A percentile compares a stretch with the other conserved stretches of the same genome.
Evolutionary conservation across 2,329 filamentous ascomycete genomes (phyloP).

Genomic region (Hymenoscyphus fraxineus): DNA sequence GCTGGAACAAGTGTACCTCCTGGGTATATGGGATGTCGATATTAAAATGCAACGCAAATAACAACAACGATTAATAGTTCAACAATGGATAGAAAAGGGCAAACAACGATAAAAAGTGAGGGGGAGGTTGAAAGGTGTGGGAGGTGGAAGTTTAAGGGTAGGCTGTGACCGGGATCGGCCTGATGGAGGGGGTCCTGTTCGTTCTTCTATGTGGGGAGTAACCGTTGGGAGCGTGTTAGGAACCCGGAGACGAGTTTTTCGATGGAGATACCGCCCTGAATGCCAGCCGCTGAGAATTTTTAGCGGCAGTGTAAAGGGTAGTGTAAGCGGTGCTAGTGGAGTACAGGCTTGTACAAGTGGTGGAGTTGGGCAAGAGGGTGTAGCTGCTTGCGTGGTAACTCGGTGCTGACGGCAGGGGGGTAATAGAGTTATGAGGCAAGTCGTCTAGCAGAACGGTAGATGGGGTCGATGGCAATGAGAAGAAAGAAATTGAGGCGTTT

Average conservation of each 20-base stretch:
- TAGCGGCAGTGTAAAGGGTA: constrained; percentile 12
- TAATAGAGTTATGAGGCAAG: constrained; percentile 8
- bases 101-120: constrained; percentile 17
- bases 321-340: constrained; percentile 3
- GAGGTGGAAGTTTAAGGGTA: constrained; percentile 23
- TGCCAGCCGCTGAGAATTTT: constrained; percentile 23
- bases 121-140: constrained; percentile 16
- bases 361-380: background rate
- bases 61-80: constrained; percentile 20
- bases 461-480: constrained; percentile 3
- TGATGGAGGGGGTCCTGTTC: constrained; percentile 15
- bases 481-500: constrained; percentile 2
- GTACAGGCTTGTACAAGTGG: background rate
- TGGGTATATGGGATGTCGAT: constrained; percentile 23
- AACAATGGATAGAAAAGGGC: constrained; percentile 12
- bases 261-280: constrained; percentile 14
- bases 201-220: constrained; percentile 24
- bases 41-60: constrained; percentile 20
- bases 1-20: constrained; percentile 25
- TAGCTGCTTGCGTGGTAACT: background rate
- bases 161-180: constrained; percentile 9
- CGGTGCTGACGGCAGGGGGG: constrained; percentile 6
- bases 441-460: constrained; percentile 1
- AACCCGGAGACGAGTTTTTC: constrained; percentile 23
- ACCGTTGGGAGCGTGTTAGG: constrained; percentile 19